Base-by-base conservation (phyloP, 768 basidiomycete genomes). In the Roridomyces roridus region DNA sequence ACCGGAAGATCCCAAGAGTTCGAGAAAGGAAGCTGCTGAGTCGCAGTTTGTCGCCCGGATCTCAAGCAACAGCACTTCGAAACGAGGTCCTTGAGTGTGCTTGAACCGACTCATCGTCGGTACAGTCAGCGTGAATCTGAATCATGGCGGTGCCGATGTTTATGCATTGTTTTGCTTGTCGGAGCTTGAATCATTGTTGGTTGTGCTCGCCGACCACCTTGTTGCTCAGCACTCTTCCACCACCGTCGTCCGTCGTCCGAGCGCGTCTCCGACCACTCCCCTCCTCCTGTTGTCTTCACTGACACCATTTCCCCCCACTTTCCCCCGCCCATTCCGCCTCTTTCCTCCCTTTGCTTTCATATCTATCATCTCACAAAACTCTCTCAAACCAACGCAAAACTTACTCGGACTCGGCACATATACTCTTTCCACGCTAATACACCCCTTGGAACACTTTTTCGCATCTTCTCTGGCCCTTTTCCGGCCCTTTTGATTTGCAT, bases 281-380 rank as follows among this genome's bases (percentile, higher is more conserved):
- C 41, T 49, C 57, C 58, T 54, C n/a, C 61, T 51, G 61, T 63
- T 58, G 61, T 49, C 61, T 63, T 63, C 53, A 59, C 42, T 63
- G 61, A 59, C 61, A 58, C 46, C 61, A 55, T 37, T 20, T 55
- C 46, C 52, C 37, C 45, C 35, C 41, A 31, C 2, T 25, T 18
- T 18, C 31, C 29, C 51, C 40, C 47, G 5, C 28, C 36, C 29
- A 35, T 46, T 51, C 34, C 44, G 7, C 52, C 14, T 31, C 59
- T 29, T 51, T 47, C 41, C 39, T 46, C 4, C 36, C 15, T 52
- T 35, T 58, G 47, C 56, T 48, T 51, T 46, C 49, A 35, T 47
- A 51, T 44, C 45, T 14, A 20, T 55, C 46, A 29, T 37, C 49
- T 5, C 40, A 25, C 61, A 59, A 55, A 59, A 58, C 24, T 46